Evolutionary conservation across 257 asterid species (phyloP).

Genomic region (Salvia rosmarinus): DNA sequence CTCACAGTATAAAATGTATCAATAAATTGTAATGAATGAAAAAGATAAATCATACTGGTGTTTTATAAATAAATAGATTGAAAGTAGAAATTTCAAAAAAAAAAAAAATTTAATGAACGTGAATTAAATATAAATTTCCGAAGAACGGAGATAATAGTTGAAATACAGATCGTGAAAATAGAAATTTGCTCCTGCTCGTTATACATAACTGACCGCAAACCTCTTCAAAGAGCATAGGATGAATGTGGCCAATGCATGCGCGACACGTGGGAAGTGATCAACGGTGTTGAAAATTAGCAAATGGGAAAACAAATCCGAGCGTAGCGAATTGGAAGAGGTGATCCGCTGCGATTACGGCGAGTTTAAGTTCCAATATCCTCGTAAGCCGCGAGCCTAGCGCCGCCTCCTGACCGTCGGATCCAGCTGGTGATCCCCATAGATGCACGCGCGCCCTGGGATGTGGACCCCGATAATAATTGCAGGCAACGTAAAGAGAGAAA

Average conservation of each 20-base stretch:
- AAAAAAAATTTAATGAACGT: too few relatives aligned
- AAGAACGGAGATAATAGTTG: too few relatives aligned
- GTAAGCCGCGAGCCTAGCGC: slow-evolving; percentile 33
- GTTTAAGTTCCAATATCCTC: slow-evolving; percentile 53
- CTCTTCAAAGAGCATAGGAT: too few relatives aligned
- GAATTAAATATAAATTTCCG: too few relatives aligned
- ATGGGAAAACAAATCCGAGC: background rate
- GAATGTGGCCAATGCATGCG: slow-evolving; percentile 30
- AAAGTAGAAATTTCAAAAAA: too few relatives aligned
- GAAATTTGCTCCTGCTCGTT: too few relatives aligned
- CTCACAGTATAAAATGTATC: too few relatives aligned
- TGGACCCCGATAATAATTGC: slow-evolving; percentile 26
- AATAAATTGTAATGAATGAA: too few relatives aligned
- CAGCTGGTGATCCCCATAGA: slow-evolving; percentile 36
- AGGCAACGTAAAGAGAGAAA: background rate
- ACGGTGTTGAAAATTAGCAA: slow-evolving; percentile 11
- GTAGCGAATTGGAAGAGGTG: slow-evolving; percentile 17
- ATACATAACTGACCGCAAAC: too few relatives aligned
- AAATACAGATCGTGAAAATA: too few relatives aligned
- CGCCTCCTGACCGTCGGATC: slow-evolving; percentile 41
- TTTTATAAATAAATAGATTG: too few relatives aligned
- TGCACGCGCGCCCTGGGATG: slow-evolving; percentile 39
- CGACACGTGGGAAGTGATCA: slow-evolving; percentile 18
- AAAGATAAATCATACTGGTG: too few relatives aligned
- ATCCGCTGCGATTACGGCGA: slow-evolving; percentile 49